Evolutionary conservation across 1,284 basidiomycete species (phyloP), one percentile per base, ranked within the genome.

Genomic region (Puccinia sorghi): DNA sequence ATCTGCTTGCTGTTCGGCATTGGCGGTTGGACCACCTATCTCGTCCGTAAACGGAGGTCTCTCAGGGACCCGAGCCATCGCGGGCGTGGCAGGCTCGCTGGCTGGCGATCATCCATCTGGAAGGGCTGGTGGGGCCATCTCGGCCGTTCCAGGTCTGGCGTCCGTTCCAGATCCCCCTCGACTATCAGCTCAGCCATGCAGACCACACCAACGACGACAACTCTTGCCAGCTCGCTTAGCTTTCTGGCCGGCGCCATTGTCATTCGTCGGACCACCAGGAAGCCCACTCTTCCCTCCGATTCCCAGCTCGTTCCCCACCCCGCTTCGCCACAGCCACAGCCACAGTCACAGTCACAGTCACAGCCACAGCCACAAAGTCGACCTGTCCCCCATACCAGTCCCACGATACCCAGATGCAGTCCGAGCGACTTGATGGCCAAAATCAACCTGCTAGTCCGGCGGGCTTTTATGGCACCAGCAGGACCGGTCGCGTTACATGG

Each of bases 401-500:
- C 22, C 25, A 39, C 37, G 75, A 67, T 43, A 3, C 32, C 32
- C 41, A 46, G 57, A 50, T 76, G 27, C 48, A 0, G 15, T 22
- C 50, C 61, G 25, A n/a, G 25, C n/a, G n/a, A 25, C 41, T 56
- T 52, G 48, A 13, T 17, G 12, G 20, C 5, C 15, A 39, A 25
- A 9, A n/a, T 43, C 61, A 37, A 73, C 11, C 79, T 66, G 20
- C 32, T 56, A 39, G 15, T 64, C 17, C 46, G 64, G 27, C 79
- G 32, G 12, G 27, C 52, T 39, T 48, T 63, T 72, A 13, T 69
- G 25, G 50, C 89, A 67, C 89, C 90, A 8, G 93, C 93, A n/a
- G 88, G 90, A 13, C 13, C 43, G 43, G 43, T 13, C 8, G 43
- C 43, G 13, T 7, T 13, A 1, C 94, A 91, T 84, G 91, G 96